Percentiles rank a stretch among this genome's conserved stretches.
These are phyloP conservation scores for Logfia minima DNA, from an alignment of 129 eudicot species.

Conservation along the genomic window DNA sequence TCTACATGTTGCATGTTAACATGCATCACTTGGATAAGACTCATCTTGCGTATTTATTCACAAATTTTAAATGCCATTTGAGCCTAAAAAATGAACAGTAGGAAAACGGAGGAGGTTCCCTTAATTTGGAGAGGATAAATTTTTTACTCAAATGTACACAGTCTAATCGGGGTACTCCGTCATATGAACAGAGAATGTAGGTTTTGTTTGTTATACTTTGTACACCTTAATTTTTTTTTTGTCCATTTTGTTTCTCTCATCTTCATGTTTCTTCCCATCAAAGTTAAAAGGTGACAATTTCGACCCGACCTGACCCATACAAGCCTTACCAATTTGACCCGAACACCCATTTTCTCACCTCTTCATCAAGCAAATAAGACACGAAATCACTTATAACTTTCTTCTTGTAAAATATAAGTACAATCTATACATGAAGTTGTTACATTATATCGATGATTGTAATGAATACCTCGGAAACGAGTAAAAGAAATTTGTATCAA, in stretches of 20 bases:
- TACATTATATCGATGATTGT: neutral
- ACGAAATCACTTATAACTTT: too few relatives aligned
- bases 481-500: neutral
- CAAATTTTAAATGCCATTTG: too few relatives aligned
- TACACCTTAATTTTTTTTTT: too few relatives aligned
- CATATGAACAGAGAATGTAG: neutral
- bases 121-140: too few relatives aligned
- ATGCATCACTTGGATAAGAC: too few relatives aligned
- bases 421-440: neutral
- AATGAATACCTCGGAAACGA: neutral
- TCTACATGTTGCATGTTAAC: too few relatives aligned
- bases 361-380: neutral
- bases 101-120: too few relatives aligned
- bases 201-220: neutral
- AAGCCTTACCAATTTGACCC: neutral
- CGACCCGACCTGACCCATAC: too few relatives aligned
- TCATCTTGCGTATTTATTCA: too few relatives aligned
- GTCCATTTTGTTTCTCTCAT: neutral
- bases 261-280: neutral
- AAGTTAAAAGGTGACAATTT: neutral
- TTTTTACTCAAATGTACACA: too few relatives aligned
- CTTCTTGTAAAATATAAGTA: neutral
- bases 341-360: neutral
- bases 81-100: too few relatives aligned
- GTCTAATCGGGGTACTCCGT: too few relatives aligned